Percentiles rank a stretch among this genome's conserved stretches.
phyloP scores from a whole-genome alignment of 805 yeast species.

The Wilhelminamyces savonicus region DNA sequence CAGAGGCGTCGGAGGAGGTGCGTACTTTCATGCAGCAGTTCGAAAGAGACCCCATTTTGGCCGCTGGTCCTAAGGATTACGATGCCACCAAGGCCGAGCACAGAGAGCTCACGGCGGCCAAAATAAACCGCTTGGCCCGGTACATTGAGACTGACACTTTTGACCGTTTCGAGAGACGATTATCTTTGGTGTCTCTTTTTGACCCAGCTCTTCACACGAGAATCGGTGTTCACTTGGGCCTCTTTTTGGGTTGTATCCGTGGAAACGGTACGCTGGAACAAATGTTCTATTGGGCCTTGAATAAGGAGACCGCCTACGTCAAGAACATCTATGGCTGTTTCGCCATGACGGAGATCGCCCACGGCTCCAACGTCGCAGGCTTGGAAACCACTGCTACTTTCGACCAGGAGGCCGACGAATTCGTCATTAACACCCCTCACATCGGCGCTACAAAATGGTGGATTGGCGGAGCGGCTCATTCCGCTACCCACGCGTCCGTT shows the following conservation, averaged over 20 bases:
- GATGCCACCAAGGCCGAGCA: constrained; percentile 13
- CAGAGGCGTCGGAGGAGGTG: constrained; percentile 11
- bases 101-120: constrained; percentile 10
- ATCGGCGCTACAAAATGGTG: constrained; percentile 19
- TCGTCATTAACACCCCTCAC: constrained; percentile 15
- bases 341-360: constrained; percentile 17
- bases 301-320: constrained; percentile 10
- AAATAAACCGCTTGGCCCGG: constrained; percentile 12
- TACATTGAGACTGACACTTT: constrained; percentile 9
- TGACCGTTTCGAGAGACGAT: constrained; percentile 3
- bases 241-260: constrained; percentile 12
- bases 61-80: constrained; percentile 5
- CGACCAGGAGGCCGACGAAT: constrained; percentile 12
- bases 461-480: constrained; percentile 18
- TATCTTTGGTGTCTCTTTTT: constrained; percentile 7
- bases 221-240: constrained; percentile 13
- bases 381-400: constrained; percentile 17
- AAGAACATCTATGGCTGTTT: constrained; percentile 13
- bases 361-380: constrained; percentile 16
- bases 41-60: constrained; percentile 13
- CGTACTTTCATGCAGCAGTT: constrained; percentile 5
- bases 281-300: constrained; percentile 9
- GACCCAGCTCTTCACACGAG: constrained; percentile 14
- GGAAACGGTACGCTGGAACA: constrained; percentile 15
- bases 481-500: constrained; percentile 13